Percentiles rank a stretch among this genome's conserved stretches.
phyloP scores from a whole-genome alignment of 345 rosid genomes.

The Murraya koenigii region DNA sequence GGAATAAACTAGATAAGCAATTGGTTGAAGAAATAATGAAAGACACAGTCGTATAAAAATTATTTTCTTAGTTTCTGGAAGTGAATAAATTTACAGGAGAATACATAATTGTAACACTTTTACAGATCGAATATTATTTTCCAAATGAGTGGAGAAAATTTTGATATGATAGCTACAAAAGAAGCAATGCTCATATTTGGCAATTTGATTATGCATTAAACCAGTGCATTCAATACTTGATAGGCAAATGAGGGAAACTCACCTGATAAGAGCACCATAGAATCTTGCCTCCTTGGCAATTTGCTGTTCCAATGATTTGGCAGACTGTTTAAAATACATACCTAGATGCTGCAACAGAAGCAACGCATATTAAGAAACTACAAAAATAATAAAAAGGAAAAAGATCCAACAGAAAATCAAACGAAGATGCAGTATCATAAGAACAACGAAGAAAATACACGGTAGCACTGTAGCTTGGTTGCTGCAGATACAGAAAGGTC shows the following conservation, averaged over 20 bases:
- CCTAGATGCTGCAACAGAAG: slow-evolving; percentile 64
- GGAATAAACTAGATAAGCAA: slow-evolving; percentile 8
- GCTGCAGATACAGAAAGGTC: slow-evolving; percentile 89
- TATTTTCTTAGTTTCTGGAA: not conserved
- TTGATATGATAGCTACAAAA: not conserved
- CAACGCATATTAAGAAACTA: slow-evolving; percentile 5
- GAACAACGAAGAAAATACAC: slow-evolving; percentile 42
- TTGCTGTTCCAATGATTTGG: slow-evolving; percentile 83
- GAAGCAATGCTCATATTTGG: not conserved
- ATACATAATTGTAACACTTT: not conserved
- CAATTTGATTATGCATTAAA: not conserved
- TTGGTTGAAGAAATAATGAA: not conserved
- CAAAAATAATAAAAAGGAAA: not conserved
- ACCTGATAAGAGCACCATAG: slow-evolving; percentile 97
- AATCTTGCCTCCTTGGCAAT: slow-evolving; percentile 85
- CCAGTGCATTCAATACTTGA: not conserved
- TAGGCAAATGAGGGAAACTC: slow-evolving; percentile 9
- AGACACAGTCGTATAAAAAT: not conserved
- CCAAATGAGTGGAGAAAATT: not conserved
- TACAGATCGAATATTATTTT: slow-evolving; percentile 3
- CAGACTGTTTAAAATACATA: slow-evolving; percentile 88
- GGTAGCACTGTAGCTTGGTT: slow-evolving; percentile 80
- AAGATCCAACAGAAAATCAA: slow-evolving; percentile 1
- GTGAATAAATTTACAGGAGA: not conserved
- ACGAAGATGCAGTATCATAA: not conserved